Evolutionary conservation across 768 basidiomycete species (phyloP).

Genomic region (Boletus subcaerulescens): DNA sequence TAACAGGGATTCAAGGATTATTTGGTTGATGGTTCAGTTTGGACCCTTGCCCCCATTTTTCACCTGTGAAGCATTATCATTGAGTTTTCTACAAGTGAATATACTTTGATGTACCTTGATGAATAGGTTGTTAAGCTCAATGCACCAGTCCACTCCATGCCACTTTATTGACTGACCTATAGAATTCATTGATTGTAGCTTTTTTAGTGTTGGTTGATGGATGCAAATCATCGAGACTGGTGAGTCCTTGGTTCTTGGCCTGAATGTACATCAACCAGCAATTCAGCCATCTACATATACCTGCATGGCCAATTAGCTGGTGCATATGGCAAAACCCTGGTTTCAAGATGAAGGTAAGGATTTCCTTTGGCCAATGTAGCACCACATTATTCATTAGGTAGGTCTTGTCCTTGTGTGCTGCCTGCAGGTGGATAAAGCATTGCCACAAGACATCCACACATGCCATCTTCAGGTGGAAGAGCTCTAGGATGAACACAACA

Average conservation of each 20-base stretch:
- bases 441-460: slow-evolving; percentile 21
- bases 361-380: slow-evolving; percentile 20
- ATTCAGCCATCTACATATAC: slow-evolving; percentile 12
- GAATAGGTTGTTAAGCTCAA: neutral
- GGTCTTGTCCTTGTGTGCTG: slow-evolving; percentile 2
- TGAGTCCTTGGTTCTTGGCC: too few species aligned
- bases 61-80: too few species aligned
- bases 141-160: neutral
- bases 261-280: neutral
- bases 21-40: neutral
- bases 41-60: neutral
- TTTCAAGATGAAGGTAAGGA: slow-evolving; percentile 30
- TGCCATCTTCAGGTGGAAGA: slow-evolving; percentile 38
- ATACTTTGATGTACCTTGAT: neutral
- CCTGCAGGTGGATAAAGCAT: slow-evolving; percentile 6
- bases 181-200: neutral
- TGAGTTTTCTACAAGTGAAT: too few species aligned
- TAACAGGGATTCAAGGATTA: neutral
- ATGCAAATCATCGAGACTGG: too few species aligned
- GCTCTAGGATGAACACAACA: slow-evolving; percentile 32
- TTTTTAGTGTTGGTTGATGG: too few species aligned
- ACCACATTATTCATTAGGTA: slow-evolving; percentile 21
- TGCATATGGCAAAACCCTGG: slow-evolving; percentile 38
- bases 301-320: slow-evolving; percentile 32
- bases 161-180: neutral